Base-by-base conservation (phyloP, 2,329 filamentous ascomycete species). In the Berkeleyomyces basicola region DNA sequence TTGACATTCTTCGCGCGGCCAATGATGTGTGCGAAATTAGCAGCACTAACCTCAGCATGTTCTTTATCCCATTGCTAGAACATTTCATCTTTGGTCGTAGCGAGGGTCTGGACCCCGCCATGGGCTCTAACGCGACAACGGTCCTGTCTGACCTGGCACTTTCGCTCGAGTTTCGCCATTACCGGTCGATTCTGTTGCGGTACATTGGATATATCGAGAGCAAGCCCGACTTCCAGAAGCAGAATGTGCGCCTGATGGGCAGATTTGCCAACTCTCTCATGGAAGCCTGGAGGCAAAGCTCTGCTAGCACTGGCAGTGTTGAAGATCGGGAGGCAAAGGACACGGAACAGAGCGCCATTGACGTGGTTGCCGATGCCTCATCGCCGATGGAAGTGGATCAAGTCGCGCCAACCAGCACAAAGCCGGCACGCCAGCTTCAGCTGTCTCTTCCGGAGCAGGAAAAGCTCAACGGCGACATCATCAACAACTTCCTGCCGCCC, bases 61-160 rank as follows among this genome's bases (percentile, higher is more conserved):
- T 96, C 69, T 89, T 97, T 70, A 82, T 99, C 47, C 95, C 93
- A 0, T 78, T 99, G 23, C 78, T 97, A 7, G 93, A 99, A 70
- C 91, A 96, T 70, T 97, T 96, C 70, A 86, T 96, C 33, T 92
- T 96, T 70, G 87, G 90, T 64, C 83, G 87, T 65, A 82, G 82
- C 3, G 87, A 90, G 58, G 78, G 79, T 7, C 90, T 96, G 70
- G 90, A 90, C 43, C 87, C 95, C 67, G 92, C 90, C 59, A 78
- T 97, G 61, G 85, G 90, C 59, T 90, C 90, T 14, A 90, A 96
- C 72, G 85, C 92, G 4, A 86, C 90, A n/a, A 82, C 79, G 7
- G 87, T 90, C 0, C 86, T 99, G 64, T 86, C 88, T 1, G 78
- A 80, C 36, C 73, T 99, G 63, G 84, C 87, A 3, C 79, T 82